phyloP scores from a whole-genome alignment of 2,329 filamentous ascomycete genomes.

The Clarireedia homoeocarpa region DNA sequence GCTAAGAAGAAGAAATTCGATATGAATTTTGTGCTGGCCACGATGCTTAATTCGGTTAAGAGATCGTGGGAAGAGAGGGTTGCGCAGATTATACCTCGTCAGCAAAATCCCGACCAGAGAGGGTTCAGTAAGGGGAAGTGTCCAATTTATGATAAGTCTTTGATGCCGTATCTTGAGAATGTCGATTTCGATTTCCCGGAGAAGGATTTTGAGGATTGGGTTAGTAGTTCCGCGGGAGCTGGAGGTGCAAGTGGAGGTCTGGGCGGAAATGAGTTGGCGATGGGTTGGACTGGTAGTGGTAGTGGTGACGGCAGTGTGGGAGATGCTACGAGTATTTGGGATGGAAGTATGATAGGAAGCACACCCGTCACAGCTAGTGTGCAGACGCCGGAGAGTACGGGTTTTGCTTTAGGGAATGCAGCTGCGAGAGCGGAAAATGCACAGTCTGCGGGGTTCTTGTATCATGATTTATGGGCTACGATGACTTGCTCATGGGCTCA shows the following conservation, averaged over 20 bases:
- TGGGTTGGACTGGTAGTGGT: neutral
- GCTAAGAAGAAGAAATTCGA: neutral
- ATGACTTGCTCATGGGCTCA: conserved; percentile 25
- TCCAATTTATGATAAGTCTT: neutral
- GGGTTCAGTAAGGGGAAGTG: neutral
- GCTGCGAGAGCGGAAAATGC: neutral
- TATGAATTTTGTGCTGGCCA: neutral
- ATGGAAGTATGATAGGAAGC: neutral
- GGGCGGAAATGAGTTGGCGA: neutral
- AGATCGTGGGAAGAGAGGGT: neutral
- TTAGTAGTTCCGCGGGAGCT: neutral
- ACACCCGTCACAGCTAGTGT: too few relatives aligned
- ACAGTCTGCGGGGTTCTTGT: neutral
- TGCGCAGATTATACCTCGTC: neutral
- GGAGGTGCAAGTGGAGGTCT: neutral
- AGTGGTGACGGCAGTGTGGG: neutral
- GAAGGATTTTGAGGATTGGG: neutral
- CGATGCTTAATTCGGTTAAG: neutral
- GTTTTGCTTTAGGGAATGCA: neutral
- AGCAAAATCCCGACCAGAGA: neutral
- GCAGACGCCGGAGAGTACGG: too few relatives aligned
- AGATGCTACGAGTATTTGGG: neutral
- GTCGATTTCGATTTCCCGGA: conserved; percentile 13
- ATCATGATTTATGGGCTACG: conserved; percentile 25
- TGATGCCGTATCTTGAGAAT: neutral